These are phyloP conservation scores for Sergeia podlipaevii DNA, from an alignment of 208 protist species.

Conservation along the genomic window DNA sequence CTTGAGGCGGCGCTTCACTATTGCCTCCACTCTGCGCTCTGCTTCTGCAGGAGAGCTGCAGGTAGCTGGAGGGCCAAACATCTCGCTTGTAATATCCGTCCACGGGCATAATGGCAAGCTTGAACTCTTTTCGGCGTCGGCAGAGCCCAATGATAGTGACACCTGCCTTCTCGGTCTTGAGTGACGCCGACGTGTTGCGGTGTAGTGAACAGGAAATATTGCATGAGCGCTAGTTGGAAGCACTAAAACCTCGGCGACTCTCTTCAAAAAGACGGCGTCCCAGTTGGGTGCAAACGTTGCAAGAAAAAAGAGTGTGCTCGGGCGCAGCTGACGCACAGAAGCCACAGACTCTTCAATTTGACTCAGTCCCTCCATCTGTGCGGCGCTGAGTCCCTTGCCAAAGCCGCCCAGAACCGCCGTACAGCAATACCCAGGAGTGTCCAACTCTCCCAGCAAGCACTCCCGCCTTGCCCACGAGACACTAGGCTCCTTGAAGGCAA, in stretches of 20 bases:
- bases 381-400: conserved; percentile 9
- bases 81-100: too few relatives aligned
- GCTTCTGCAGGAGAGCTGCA: background rate
- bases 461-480: conserved; percentile 27
- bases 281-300: conserved; percentile 33
- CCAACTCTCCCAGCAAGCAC: conserved; percentile 21
- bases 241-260: conserved; percentile 51
- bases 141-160: too few relatives aligned
- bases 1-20: conserved; percentile 40
- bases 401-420: background rate
- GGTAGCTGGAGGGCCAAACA: too few relatives aligned
- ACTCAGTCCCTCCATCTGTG: conserved; percentile 23
- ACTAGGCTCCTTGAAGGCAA: conserved; percentile 41
- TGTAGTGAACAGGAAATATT: conserved; percentile 37
- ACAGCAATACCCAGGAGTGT: conserved; percentile 15
- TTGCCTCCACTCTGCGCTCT: too few relatives aligned
- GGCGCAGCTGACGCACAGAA: conserved; percentile 36
- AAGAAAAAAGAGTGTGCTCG: conserved; percentile 45
- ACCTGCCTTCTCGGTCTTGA: background rate
- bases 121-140: background rate
- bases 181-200: background rate
- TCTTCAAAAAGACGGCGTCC: conserved; percentile 54
- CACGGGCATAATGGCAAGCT: too few relatives aligned
- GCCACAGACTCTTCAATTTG: conserved; percentile 31
- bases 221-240: conserved; percentile 52